A percentile compares a stretch with the other conserved stretches of the same genome.
These are phyloP conservation scores for Begonia masoniana DNA, from an alignment of 306 rosid genomes.

Conservation along the genomic window DNA sequence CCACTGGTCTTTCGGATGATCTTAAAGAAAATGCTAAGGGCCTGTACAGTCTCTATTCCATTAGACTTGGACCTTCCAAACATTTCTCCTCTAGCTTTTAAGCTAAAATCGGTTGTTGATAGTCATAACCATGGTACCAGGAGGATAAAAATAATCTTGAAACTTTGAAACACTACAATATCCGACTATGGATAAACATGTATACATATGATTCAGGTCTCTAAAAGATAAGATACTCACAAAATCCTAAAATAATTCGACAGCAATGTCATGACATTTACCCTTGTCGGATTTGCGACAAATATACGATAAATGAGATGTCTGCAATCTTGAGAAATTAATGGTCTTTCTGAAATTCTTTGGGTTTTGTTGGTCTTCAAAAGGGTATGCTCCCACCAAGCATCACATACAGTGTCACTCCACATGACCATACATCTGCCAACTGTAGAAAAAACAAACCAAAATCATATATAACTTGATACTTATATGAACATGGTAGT, in stretches of 20 bases:
- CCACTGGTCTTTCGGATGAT: too few relatives aligned
- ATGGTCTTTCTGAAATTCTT: slow-evolving; percentile 61
- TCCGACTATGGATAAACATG: neutral
- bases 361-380: slow-evolving; percentile 56
- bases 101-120: too few relatives aligned
- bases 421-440: slow-evolving; percentile 71
- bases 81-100: too few relatives aligned
- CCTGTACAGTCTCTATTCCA: too few relatives aligned
- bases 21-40: too few relatives aligned
- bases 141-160: too few relatives aligned
- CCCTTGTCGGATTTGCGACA: slow-evolving; percentile 27
- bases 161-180: too few relatives aligned
- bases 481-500: too few relatives aligned
- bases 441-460: slow-evolving; percentile 19
- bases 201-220: neutral
- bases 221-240: neutral
- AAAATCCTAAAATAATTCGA: too few relatives aligned
- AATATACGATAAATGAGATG: slow-evolving; percentile 43
- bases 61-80: too few relatives aligned
- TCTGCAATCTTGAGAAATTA: slow-evolving; percentile 41
- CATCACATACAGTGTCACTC: slow-evolving; percentile 62
- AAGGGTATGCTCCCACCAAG: slow-evolving; percentile 66
- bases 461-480: neutral
- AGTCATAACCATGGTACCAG: too few relatives aligned
- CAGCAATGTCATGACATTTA: slow-evolving; percentile 11